Evolutionary conservation across 2,329 filamentous ascomycete species (phyloP), one percentile per base, ranked within the genome.

Genomic region (Neofusicoccum ribis): DNA sequence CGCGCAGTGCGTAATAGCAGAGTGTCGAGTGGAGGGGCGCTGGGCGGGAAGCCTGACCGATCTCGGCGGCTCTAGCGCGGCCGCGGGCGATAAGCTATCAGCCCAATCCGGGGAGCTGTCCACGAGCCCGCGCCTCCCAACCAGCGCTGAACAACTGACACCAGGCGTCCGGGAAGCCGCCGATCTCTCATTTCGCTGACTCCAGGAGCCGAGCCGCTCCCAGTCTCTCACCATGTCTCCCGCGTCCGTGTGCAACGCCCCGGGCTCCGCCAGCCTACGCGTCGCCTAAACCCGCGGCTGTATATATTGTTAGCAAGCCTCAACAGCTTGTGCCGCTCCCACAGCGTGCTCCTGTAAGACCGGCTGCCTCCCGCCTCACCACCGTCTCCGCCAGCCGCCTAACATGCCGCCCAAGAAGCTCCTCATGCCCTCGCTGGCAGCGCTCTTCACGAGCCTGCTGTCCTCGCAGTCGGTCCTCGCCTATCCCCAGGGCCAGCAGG

Each of bases 381-480:
- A n/a, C 36, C 47, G 12, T 34, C 37, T 20, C 36, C 23, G 27
- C 36, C 23, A 15, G 12, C 61, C 11, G 36, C 46, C 47, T 49
- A 59, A 47, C 63, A 65, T 60, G 63, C 20, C 41, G 27, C 54
- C 61, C 39, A 61, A 37, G 54, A 59, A 36, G 37, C 54, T 52
- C 23, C 44, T 49, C 43, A 65, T 65, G 63, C 63, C 54, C 37
- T 43, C 63, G 27, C 39, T 65, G 54, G 63, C 54, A 17, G 63
- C 46, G 37, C 63, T 65, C 56, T 36, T 65, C 37, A 54, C 63
- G 54, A 47, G 54, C 63, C 47, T 65, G 37, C 46, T 65, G 8
- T 51, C 37, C 8, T 61, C 56, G 34, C 63, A 65, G 46, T 50
- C 62, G 6, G 58, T 46, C 14, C 49, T 66, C 7, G 58, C 59